Evolutionary conservation across 1,284 basidiomycete species (phyloP).

Genomic region (Ceratobasidium sp.): DNA sequence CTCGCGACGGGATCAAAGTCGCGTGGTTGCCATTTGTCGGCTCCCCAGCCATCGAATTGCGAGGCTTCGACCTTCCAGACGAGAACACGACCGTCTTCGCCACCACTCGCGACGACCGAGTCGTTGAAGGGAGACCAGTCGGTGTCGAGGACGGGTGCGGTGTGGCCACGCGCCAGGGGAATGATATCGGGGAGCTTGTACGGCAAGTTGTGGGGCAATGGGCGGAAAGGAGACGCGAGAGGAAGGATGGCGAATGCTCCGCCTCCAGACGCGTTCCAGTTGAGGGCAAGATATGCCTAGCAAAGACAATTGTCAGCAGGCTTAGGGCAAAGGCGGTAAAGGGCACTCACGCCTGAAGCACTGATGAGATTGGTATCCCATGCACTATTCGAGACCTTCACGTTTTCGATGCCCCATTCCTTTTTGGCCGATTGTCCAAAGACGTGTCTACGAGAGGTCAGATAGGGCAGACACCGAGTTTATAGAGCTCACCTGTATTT

Average conservation of each 20-base stretch:
- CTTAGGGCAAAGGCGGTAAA: conserved; percentile 29
- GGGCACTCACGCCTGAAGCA: conserved; percentile 73
- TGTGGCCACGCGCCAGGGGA: conserved; percentile 84
- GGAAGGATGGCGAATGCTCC: conserved; percentile 95
- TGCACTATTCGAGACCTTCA: conserved; percentile 86
- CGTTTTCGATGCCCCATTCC: conserved; percentile 85
- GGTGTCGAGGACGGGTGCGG: conserved; percentile 88
- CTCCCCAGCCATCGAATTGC: conserved; percentile 84
- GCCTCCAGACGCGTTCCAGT: conserved; percentile 96
- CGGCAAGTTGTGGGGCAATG: conserved; percentile 63
- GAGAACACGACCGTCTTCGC: conserved; percentile 92
- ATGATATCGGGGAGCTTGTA: conserved; percentile 90
- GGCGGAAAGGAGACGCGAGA: conserved; percentile 73
- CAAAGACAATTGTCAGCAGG: background rate
- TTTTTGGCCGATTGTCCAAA: conserved; percentile 86
- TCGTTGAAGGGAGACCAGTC: conserved; percentile 97
- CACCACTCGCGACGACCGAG: conserved; percentile 84
- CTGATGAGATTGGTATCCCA: conserved; percentile 97
- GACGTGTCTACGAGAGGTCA: conserved; percentile 70
- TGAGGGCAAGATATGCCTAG: conserved; percentile 85
- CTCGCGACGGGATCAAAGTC: conserved; percentile 84
- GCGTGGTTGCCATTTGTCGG: conserved; percentile 78
- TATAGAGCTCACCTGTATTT: conserved; percentile 59
- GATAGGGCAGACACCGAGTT: background rate
- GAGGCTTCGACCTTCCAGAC: conserved; percentile 82